These are phyloP conservation scores for Crithidia sp. DNA, from an alignment of 208 protist genomes.

Conservation along the genomic window DNA sequence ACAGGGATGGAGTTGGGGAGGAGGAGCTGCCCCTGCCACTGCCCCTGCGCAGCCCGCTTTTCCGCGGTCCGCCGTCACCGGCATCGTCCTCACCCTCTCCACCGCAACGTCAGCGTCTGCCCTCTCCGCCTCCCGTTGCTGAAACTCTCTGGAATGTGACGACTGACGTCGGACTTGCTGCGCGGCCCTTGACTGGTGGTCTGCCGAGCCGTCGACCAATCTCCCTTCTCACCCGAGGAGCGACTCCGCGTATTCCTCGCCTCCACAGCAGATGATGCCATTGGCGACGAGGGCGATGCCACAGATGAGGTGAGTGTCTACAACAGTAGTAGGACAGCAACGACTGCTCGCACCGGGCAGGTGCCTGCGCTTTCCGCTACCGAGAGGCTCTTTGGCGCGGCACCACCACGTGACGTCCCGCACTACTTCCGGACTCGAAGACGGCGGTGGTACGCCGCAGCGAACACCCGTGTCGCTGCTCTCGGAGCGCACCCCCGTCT, in stretches of 20 bases:
- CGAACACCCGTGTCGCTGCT: conserved; percentile 12
- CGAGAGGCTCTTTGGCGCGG: too few relatives aligned
- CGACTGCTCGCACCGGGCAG: too few relatives aligned
- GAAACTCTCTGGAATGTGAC: too few relatives aligned
- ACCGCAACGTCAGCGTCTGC: conserved; percentile 1
- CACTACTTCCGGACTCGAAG: not conserved
- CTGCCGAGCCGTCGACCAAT: not conserved
- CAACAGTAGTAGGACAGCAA: too few relatives aligned
- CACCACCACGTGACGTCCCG: too few relatives aligned
- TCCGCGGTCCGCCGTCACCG: not conserved
- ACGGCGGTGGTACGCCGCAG: not conserved
- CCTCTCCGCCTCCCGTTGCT: not conserved
- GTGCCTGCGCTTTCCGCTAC: too few relatives aligned
- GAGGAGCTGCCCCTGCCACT: conserved; percentile 16
- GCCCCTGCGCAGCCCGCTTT: conserved; percentile 29
- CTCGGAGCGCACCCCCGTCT: conserved; percentile 6
- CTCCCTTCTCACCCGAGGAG: conserved; percentile 3
- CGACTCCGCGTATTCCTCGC: conserved; percentile 2
- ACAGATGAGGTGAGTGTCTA: not conserved
- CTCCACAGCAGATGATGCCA: not conserved
- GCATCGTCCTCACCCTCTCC: conserved; percentile 7
- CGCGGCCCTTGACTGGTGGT: too few relatives aligned
- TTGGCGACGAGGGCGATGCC: not conserved
- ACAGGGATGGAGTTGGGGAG: not conserved
- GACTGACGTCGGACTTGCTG: too few relatives aligned